Evolutionary conservation across 805 yeast species (phyloP), one percentile per base, ranked within the genome.

Genomic region (Yarrowia keelungensis): DNA sequence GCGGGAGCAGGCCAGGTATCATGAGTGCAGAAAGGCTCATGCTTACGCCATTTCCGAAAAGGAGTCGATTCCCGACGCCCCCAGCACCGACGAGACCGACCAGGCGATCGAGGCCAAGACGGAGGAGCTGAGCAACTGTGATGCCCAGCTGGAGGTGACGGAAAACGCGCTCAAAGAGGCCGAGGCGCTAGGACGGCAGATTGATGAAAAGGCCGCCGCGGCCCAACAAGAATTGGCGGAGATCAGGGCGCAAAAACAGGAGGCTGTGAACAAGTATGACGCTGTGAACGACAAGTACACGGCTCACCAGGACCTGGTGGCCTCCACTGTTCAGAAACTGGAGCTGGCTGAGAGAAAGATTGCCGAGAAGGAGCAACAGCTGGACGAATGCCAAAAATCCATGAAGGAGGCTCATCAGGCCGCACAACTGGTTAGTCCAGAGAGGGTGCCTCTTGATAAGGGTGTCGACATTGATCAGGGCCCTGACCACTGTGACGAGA

Each of bases 351-450:
- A 98, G 77, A 5, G 32, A 3, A 14, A 5, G 15, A 89, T 89
- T 3, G 92, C 89, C 76, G 82, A 84, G 8, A 98, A 98, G 12
- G 81, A 83, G 64, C 81, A 95, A 53, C 82, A 82, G 2, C 32
- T 26, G 32, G 32, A 26, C 32, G 32, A 26, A 5, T 26, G 32
- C 32, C 32, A 26, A 26, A 26, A 26, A 26, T 26, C 32, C 32
- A 26, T 19, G 45, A 16, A 22, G 47, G 62, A 41, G 38, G 7
- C 10, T 2, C 7, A 41, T 9, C 26, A 41, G 15, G 38, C 56
- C 38, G 67, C 67, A 4, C 15, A 22, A 38, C 38, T 19, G 19
- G 12, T 62, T 12, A 22, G 39, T 22, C 12, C 38, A 15, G 46
- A 47, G 16, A 46, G 9, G 5, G 39, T 62, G 5, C 56, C 36